phyloP scores from a whole-genome alignment of 176 grass and related monocot species.

The Oryza rufipogon region DNA sequence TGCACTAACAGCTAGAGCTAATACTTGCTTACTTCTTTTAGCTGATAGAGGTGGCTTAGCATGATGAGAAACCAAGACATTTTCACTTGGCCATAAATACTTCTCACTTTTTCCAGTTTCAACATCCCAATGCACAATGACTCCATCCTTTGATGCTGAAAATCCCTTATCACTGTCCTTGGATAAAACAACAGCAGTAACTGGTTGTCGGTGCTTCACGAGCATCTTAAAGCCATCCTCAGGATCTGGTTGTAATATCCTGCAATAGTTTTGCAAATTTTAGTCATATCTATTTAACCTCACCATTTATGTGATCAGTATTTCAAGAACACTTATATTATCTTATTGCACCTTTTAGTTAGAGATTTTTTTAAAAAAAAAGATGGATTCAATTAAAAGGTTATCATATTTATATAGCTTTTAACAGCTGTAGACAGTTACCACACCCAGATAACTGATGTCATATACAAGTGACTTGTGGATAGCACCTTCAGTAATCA shows the following conservation, averaged over 20 bases:
- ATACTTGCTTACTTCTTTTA: constrained; percentile 74
- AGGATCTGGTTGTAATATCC: constrained; percentile 61
- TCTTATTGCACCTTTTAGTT: background rate
- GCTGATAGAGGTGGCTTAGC: constrained; percentile 58
- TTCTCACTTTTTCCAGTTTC: constrained; percentile 77
- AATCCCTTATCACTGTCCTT: constrained; percentile 71
- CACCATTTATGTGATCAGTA: background rate
- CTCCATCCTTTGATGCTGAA: constrained; percentile 87
- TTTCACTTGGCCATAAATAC: constrained; percentile 85
- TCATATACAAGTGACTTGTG: background rate
- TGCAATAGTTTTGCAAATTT: constrained; percentile 38
- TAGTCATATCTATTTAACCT: background rate
- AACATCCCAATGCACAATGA: constrained; percentile 76
- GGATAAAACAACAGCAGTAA: constrained; percentile 73
- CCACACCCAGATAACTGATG: constrained; percentile 2
- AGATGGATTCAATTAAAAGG: background rate
- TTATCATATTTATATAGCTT: background rate
- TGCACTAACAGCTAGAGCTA: constrained; percentile 76
- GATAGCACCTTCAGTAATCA: background rate
- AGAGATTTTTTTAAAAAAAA: background rate
- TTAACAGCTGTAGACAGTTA: background rate
- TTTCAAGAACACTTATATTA: background rate
- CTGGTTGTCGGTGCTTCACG: constrained; percentile 77
- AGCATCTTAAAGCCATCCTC: constrained; percentile 58
- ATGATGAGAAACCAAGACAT: constrained; percentile 71